Base-by-base conservation (phyloP, 1,139 yeast species). In the Sugiyamaella novakii region DNA sequence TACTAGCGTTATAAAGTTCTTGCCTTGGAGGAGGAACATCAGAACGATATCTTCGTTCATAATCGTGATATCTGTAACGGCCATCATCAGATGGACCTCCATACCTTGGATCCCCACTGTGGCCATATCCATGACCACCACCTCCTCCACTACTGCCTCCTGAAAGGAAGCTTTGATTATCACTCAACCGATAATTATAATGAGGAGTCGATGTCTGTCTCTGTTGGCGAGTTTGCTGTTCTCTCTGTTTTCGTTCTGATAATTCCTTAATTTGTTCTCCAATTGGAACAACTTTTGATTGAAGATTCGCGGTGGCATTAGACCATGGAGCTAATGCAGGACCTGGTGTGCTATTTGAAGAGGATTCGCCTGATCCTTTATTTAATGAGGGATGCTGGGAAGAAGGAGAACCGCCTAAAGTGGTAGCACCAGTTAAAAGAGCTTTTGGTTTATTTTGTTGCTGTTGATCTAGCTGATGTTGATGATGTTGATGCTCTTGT, bases 1-100 rank as follows among this genome's bases (percentile, higher is more conserved):
- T 64, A 17, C 55, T 50, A 12, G 66, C 68, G 51, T 66, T 65
- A 54, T 59, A 67, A 17, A 67, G 55, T 45, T 67, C 70, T 25
- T 59, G 64, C 4, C 59, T 52, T 2, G 65, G 62, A 8, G 59
- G 54, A 5, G 64, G 60, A 10, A 48, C 52, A 21, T 61, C 60
- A 1, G 61, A 34, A 3, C 66, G 56, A 49, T 65, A 65, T 11
- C 68, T 52, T 25, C 59, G 46, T 42, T 66, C 70, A 41, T 55
- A 57, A 30, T 65, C 67, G 33, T 54, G 52, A 45, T 62, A 65
- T 17, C 62, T 47, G 42, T 62, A 63, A 14, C 67, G 52, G 11
- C 43, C 46, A 14, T 49, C 53, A 21, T 45, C 50, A 12, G 35
- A 17, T 1, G 36, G 36, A 29, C 36, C 41, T 7, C 42, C 46